Evolutionary conservation across 345 rosid species (phyloP).

Genomic region (Angophora floribunda): DNA sequence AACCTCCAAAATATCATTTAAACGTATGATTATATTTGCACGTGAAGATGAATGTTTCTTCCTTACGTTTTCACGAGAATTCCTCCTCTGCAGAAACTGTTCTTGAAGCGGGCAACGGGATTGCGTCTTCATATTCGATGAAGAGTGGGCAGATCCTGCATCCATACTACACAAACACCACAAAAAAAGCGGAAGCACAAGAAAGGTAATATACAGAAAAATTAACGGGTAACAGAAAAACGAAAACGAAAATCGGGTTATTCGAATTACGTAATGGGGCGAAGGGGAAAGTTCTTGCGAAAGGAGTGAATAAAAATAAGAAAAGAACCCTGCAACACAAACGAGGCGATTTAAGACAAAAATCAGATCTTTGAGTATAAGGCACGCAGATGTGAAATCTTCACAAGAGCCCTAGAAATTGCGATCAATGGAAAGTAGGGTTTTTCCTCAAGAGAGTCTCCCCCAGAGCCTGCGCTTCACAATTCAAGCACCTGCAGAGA

Average conservation of each 20-base stretch:
- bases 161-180: slow-evolving; percentile 5
- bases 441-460: neutral
- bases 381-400: neutral
- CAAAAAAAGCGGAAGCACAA: neutral
- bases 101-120: slow-evolving; percentile 21
- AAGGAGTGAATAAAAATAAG: neutral
- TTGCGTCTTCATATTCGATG: slow-evolving; percentile 1
- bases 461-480: neutral
- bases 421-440: neutral
- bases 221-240: neutral
- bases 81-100: slow-evolving; percentile 7
- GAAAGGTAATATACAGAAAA: neutral
- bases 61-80: slow-evolving; percentile 17
- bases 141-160: slow-evolving; percentile 11
- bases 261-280: neutral
- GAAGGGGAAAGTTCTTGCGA: neutral
- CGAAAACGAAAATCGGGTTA: neutral
- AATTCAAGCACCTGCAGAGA: neutral
- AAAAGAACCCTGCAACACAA: neutral
- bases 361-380: neutral
- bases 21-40: neutral
- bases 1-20: neutral
- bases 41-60: too few species aligned
- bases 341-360: neutral
- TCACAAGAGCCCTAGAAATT: neutral